These are phyloP conservation scores for Schizosaccharomyces cryophilus DNA, from an alignment of 805 yeast species.

Conservation along the genomic window DNA sequence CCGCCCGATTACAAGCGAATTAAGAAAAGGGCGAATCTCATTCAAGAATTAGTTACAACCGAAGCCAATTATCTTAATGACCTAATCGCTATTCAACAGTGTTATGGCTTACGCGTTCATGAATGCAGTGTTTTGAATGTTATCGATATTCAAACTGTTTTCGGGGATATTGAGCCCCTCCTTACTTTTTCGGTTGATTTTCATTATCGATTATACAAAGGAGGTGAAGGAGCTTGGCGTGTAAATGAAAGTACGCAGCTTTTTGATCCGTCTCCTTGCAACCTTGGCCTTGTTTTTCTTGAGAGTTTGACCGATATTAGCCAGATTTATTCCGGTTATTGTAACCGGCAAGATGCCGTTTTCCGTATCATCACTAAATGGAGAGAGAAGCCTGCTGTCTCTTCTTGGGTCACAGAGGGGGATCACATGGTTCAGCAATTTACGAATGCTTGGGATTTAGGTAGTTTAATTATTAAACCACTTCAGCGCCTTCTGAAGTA, in stretches of 20 bases:
- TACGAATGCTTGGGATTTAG: conserved; percentile 20
- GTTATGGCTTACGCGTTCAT: conserved; percentile 9
- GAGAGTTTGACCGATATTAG: conserved; percentile 14
- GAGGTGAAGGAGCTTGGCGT: conserved; percentile 3
- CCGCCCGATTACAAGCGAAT: conserved; percentile 1
- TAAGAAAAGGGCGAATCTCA: conserved; percentile 11
- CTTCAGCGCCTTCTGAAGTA: conserved; percentile 22
- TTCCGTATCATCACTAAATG: conserved; percentile 11
- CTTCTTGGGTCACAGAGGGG: conserved; percentile 16
- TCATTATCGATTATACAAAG: conserved; percentile 8
- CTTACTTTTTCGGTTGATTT: conserved; percentile 14
- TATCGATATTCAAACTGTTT: conserved; percentile 14
- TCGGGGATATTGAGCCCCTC: conserved; percentile 12
- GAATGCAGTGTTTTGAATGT: conserved; percentile 12
- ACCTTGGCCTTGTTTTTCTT: neutral
- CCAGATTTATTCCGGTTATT: conserved; percentile 14
- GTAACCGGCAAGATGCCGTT: conserved; percentile 13
- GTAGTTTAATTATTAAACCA: conserved; percentile 20
- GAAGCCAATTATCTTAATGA: conserved; percentile 17
- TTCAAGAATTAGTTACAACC: conserved; percentile 17
- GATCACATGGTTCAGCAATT: conserved; percentile 10
- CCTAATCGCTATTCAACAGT: conserved; percentile 14
- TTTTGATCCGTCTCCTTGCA: neutral
- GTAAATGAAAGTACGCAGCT: neutral
- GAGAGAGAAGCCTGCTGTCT: conserved; percentile 11